Evolutionary conservation across 2,329 filamentous ascomycete genomes (phyloP).

Genomic region (Aureobasidium melanogenum): DNA sequence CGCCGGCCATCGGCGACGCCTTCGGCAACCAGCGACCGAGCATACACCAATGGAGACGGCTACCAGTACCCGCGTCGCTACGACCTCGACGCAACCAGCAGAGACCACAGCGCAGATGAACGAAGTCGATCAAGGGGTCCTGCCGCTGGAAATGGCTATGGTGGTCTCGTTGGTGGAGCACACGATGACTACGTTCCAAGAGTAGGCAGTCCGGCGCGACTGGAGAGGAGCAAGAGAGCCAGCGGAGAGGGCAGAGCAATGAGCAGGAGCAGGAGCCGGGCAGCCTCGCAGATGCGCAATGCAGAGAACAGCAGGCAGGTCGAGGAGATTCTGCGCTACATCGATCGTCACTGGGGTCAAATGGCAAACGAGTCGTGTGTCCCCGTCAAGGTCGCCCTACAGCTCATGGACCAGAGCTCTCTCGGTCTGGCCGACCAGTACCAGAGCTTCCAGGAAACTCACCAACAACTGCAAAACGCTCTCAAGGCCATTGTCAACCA

Average conservation of each 20-base stretch:
- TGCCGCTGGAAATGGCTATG: slow-evolving; percentile 31
- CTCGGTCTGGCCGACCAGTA: slow-evolving; percentile 87
- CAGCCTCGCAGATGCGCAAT: slow-evolving; percentile 12
- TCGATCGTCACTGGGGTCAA: slow-evolving; percentile 82
- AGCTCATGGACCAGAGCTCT: slow-evolving; percentile 88
- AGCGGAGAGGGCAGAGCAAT: slow-evolving; percentile 21
- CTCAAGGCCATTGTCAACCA: slow-evolving; percentile 95
- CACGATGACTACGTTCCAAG: slow-evolving; percentile 13
- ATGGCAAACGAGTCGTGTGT: slow-evolving; percentile 85
- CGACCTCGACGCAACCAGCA: slow-evolving; percentile 26
- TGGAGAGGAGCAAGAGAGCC: slow-evolving; percentile 36
- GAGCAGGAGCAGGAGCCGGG: slow-evolving; percentile 23
- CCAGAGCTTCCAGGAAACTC: slow-evolving; percentile 71
- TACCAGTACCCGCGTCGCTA: slow-evolving; percentile 25
- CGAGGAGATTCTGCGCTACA: slow-evolving; percentile 63
- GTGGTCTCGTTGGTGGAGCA: slow-evolving; percentile 12
- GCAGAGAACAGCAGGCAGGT: slow-evolving; percentile 13
- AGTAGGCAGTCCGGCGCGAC: slow-evolving; percentile 25
- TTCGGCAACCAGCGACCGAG: slow-evolving; percentile 14
- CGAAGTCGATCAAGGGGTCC: slow-evolving; percentile 28
- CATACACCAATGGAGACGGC: slow-evolving; percentile 31
- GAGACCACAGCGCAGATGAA: slow-evolving; percentile 28
- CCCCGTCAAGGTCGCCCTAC: slow-evolving; percentile 87
- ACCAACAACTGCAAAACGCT: slow-evolving; percentile 82
- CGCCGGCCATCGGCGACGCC: slow-evolving; percentile 6